Conservation (phyloP, 1,284 basidiomycete species). For the Caloboletus inedulis region DNA sequence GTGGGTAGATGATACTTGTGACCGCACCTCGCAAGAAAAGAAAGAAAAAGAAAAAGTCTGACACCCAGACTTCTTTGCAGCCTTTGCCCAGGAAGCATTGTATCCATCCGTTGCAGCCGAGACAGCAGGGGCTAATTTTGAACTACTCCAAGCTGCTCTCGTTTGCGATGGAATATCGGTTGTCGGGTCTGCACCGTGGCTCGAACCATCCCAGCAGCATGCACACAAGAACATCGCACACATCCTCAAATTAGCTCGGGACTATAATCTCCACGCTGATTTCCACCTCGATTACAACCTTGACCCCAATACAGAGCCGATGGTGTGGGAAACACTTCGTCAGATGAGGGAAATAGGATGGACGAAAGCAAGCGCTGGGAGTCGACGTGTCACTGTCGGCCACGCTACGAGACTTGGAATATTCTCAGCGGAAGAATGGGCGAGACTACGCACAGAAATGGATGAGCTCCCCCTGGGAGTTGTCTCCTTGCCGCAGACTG, state of each 20-base stretch:
- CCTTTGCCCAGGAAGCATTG: constrained; percentile 61
- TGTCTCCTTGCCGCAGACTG: constrained; percentile 58
- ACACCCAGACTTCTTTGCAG: constrained; percentile 30
- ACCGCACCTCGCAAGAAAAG: neutral
- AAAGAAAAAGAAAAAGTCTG: neutral
- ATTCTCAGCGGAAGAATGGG: constrained; percentile 47
- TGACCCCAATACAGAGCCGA: constrained; percentile 46
- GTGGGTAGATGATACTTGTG: constrained; percentile 32
- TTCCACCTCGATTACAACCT: constrained; percentile 69
- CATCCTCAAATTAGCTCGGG: constrained; percentile 45
- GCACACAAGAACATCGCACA: constrained; percentile 53
- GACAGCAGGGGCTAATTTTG: constrained; percentile 43
- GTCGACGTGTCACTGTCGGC: constrained; percentile 48
- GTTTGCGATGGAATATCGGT: constrained; percentile 41
- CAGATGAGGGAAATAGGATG: constrained; percentile 32
- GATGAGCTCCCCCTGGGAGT: constrained; percentile 47
- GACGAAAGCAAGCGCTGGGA: constrained; percentile 20
- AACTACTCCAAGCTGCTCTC: constrained; percentile 42
- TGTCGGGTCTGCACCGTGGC: constrained; percentile 63
- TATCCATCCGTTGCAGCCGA: constrained; percentile 38
- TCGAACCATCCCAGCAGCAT: constrained; percentile 47
- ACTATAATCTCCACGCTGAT: constrained; percentile 45
- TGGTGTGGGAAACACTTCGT: constrained; percentile 53
- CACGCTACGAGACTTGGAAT: constrained; percentile 59
- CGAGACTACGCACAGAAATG: constrained; percentile 35